phyloP scores from a whole-genome alignment of 225 moss, liverwort and hornwort genomes.

The Polytrichum formosum region DNA sequence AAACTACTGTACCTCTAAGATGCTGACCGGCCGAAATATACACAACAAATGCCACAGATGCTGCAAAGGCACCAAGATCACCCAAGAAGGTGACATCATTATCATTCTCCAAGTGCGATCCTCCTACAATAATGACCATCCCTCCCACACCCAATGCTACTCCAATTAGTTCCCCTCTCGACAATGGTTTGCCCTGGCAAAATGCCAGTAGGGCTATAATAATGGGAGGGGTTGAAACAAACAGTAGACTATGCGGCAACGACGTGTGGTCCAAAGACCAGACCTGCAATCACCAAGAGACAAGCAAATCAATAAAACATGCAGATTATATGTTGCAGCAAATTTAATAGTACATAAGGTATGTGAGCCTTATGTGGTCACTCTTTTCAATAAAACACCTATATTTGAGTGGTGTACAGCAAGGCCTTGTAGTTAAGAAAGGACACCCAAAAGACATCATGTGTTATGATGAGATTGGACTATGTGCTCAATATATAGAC shows the following conservation, averaged over 20 bases:
- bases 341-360: too few species aligned
- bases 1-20: conserved; percentile 38
- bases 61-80: conserved; percentile 45
- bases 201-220: conserved; percentile 59
- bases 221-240: conserved; percentile 61
- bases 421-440: too few species aligned
- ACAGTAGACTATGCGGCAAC: conserved; percentile 68
- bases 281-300: conserved; percentile 46
- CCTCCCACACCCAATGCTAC: conserved; percentile 62
- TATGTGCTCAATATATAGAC: too few species aligned
- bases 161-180: conserved; percentile 47
- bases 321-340: too few species aligned
- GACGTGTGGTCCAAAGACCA: conserved; percentile 78
- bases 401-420: too few species aligned
- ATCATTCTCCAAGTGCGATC: conserved; percentile 53
- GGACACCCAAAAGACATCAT: too few species aligned
- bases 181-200: conserved; percentile 42
- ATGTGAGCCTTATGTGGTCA: too few species aligned
- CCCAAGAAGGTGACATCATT: conserved; percentile 50
- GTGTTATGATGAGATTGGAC: too few species aligned
- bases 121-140: conserved; percentile 52
- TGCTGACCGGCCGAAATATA: conserved; percentile 59
- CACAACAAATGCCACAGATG: conserved; percentile 43
- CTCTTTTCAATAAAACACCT: too few species aligned
- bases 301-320: background rate